These are phyloP conservation scores for Phaeolepiota aurea DNA, from an alignment of 768 basidiomycete species.

Conservation along the genomic window DNA sequence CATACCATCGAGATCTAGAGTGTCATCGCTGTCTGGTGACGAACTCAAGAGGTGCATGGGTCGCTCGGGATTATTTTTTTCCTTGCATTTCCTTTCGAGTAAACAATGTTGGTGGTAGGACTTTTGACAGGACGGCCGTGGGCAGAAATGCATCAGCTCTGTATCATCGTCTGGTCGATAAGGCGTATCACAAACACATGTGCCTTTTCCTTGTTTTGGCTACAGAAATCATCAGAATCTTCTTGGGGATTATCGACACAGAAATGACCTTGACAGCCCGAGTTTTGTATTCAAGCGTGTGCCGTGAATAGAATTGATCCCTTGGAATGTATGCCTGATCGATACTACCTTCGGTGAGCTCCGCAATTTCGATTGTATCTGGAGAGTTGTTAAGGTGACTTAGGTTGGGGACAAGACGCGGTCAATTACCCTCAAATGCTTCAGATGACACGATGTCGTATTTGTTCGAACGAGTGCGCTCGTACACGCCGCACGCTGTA, in stretches of 20 bases:
- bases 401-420: background rate
- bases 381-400: constrained; percentile 1
- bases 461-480: constrained; percentile 42
- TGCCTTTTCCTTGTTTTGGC: constrained; percentile 29
- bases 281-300: constrained; percentile 25
- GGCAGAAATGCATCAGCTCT: constrained; percentile 48
- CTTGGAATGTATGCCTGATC: constrained; percentile 30
- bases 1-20: constrained; percentile 11
- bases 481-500: constrained; percentile 31
- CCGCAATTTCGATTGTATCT: constrained; percentile 26
- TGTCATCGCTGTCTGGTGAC: constrained; percentile 25
- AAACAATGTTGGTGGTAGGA: constrained; percentile 45
- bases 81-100: constrained; percentile 15
- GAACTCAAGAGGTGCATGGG: constrained; percentile 22
- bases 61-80: constrained; percentile 10
- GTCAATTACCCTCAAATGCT: constrained; percentile 34
- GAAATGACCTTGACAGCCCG: constrained; percentile 24
- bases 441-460: constrained; percentile 36
- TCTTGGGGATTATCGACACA: background rate
- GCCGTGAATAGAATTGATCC: constrained; percentile 40
- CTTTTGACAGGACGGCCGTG: constrained; percentile 35
- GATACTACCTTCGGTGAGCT: constrained; percentile 28
- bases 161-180: constrained; percentile 33
- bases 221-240: constrained; percentile 11
- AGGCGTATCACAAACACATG: constrained; percentile 37